Conservation (phyloP, 192 early-diverging fungal genomes). For the Backusella westeae region DNA sequence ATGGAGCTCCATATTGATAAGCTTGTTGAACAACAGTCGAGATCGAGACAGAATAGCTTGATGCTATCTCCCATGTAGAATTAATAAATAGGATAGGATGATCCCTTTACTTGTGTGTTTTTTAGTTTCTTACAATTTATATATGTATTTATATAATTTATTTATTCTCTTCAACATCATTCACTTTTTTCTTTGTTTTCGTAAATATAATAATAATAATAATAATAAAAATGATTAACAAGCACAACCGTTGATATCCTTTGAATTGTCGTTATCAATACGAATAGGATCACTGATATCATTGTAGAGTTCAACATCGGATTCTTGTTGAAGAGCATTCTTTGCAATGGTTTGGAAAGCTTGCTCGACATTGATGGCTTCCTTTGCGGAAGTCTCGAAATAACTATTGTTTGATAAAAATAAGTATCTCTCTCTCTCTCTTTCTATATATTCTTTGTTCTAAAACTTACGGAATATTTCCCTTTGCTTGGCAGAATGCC, state of each 20-base stretch:
- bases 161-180: not conserved
- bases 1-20: conserved; percentile 17
- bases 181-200: not conserved
- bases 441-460: too few relatives aligned
- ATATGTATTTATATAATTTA: not conserved
- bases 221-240: conserved; percentile 53
- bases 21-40: not conserved
- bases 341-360: conserved; percentile 96
- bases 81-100: not conserved
- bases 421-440: too few relatives aligned
- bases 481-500: conserved; percentile 96
- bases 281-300: conserved; percentile 91
- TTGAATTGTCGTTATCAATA: conserved; percentile 74
- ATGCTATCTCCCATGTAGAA: conserved; percentile 20
- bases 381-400: conserved; percentile 99
- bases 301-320: conserved; percentile 77
- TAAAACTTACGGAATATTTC: conserved; percentile 69
- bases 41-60: conserved; percentile 19
- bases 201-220: too few relatives aligned
- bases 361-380: conserved; percentile 96
- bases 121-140: not conserved
- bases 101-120: not conserved
- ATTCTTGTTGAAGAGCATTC: conserved; percentile 93
- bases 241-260: conserved; percentile 59
- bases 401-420: conserved; percentile 46